Evolutionary conservation across 805 yeast genomes (phyloP), one percentile per base, ranked within the genome.

Genomic region (Schwanniomyces occidentalis): DNA sequence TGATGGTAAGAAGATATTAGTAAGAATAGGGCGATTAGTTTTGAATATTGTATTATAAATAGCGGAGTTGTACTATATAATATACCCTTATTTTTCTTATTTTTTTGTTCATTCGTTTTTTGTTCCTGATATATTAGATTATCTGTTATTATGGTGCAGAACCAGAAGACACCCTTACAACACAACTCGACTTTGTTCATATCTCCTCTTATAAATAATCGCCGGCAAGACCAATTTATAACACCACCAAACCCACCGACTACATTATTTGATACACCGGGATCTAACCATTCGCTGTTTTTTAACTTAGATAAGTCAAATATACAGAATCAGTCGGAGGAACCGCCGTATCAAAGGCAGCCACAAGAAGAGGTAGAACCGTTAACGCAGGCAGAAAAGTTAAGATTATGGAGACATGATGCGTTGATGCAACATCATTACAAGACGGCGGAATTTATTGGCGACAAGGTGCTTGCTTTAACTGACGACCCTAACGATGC

Each of bases 401-500:
- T 93, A 22, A 64, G 98, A 29, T 66, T 86, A 18, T 93, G 98
- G 99, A 68, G 98, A 30, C 95, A 89, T 44, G 96, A 89, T 53
- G 95, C 99, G 0, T 59, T 85, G 37, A 80, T 85, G 82, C 95
- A 90, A 49, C 97, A 90, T 56, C 95, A 89, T 43, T 86, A 86
- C 57, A 73, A 73, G 27, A 87, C 97, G 0, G 97, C 98, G 0
- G 91, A 84, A 49, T 88, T 80, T 54, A 76, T 93, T 17, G 98
- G 96, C 10, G 96, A 93, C 62, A 91, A 90, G 50, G 86, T 93
- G 6, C 71, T 87, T 26, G 76, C 89, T 1, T 63, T 93, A 41
- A 89, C 97, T 0, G 73, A 74, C 40, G 96, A 90, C 52, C 85
- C 96, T 9, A 86, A 83, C 51, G 98, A 91, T 56, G 96, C 96